Conservation (phyloP, 2,329 filamentous ascomycete species). For the Teratosphaeria zuluensis region DNA sequence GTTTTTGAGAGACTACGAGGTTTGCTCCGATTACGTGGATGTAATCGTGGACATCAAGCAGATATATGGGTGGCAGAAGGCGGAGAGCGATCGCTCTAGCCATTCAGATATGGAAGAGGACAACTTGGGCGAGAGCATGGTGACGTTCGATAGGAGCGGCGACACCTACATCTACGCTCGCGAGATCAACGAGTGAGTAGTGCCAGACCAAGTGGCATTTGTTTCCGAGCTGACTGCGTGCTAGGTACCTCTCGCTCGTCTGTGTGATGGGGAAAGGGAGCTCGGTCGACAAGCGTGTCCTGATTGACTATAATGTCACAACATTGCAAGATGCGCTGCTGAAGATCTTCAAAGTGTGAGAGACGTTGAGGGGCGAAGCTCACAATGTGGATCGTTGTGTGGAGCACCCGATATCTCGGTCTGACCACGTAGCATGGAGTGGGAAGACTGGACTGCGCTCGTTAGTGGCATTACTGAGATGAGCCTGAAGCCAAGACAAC, state of each 20-base stretch:
- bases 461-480: too few relatives aligned
- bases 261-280: conserved; percentile 78
- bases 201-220: background rate
- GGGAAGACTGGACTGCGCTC: too few relatives aligned
- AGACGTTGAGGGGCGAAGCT: background rate
- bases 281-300: conserved; percentile 70
- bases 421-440: too few relatives aligned
- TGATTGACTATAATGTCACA: conserved; percentile 81
- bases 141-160: conserved; percentile 50
- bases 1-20: conserved; percentile 93
- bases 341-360: conserved; percentile 52
- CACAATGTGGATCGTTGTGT: too few relatives aligned
- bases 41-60: conserved; percentile 96
- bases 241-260: conserved; percentile 66
- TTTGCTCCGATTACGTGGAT: conserved; percentile 97
- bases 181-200: conserved; percentile 55
- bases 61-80: conserved; percentile 66
- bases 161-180: conserved; percentile 53
- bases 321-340: conserved; percentile 69
- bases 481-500: too few relatives aligned
- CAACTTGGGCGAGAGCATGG: conserved; percentile 46
- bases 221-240: conserved; percentile 10
- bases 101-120: background rate
- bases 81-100: background rate
- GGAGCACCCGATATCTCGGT: too few relatives aligned